These are phyloP conservation scores for Beauveria pseudobassiana DNA, from an alignment of 2,329 filamentous ascomycete species.

Conservation along the genomic window DNA sequence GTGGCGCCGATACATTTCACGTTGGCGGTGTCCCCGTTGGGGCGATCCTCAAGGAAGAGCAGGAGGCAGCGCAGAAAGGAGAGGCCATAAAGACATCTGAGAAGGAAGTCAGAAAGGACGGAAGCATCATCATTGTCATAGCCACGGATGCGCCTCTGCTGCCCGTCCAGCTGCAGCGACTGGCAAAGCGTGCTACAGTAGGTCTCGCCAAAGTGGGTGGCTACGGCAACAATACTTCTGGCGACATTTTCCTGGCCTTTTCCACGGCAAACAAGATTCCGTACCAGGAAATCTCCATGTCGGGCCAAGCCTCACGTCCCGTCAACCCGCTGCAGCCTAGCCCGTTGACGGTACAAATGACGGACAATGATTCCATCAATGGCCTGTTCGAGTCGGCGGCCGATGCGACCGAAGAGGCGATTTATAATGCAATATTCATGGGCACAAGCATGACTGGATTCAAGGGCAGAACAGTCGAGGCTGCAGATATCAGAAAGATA, in stretches of 20 bases:
- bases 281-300: slow-evolving; percentile 23
- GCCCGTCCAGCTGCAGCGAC: slow-evolving; percentile 30
- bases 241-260: slow-evolving; percentile 61
- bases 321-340: slow-evolving; percentile 35
- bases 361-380: slow-evolving; percentile 54
- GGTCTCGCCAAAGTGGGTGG: slow-evolving; percentile 55
- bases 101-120: slow-evolving; percentile 25
- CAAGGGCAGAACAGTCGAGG: slow-evolving; percentile 40
- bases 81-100: slow-evolving; percentile 1
- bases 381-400: slow-evolving; percentile 53
- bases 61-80: slow-evolving; percentile 14
- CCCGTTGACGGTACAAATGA: slow-evolving; percentile 19
- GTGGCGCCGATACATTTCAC: slow-evolving; percentile 45
- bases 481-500: slow-evolving; percentile 38
- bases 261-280: slow-evolving; percentile 50
- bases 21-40: slow-evolving; percentile 57
- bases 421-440: slow-evolving; percentile 57
- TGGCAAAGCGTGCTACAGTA: slow-evolving; percentile 54
- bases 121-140: slow-evolving; percentile 28
- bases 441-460: slow-evolving; percentile 52
- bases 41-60: slow-evolving; percentile 41
- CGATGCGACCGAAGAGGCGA: slow-evolving; percentile 58
- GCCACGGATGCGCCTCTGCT: slow-evolving; percentile 25
- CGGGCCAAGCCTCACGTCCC: slow-evolving; percentile 30
- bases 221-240: slow-evolving; percentile 53